These are phyloP conservation scores for Lecanosticta acicola DNA, from an alignment of 2,329 filamentous ascomycete species.

Conservation along the genomic window DNA sequence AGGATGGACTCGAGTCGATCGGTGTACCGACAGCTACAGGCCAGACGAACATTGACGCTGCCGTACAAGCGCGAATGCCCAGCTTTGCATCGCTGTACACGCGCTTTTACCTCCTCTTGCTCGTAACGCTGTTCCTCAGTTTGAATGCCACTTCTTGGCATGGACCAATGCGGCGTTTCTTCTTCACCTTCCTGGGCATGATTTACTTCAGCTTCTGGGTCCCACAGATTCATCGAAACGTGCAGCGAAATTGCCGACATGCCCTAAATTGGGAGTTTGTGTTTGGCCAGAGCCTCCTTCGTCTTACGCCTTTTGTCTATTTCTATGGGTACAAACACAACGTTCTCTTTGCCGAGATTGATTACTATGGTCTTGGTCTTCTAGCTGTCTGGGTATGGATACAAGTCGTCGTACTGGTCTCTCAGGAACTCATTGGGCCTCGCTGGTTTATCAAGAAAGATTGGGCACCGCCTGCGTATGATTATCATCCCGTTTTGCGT, in stretches of 20 bases:
- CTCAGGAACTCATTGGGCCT: constrained; percentile 80
- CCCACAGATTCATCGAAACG: constrained; percentile 87
- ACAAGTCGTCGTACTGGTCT: constrained; percentile 71
- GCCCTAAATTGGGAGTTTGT: constrained; percentile 91
- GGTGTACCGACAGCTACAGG: constrained; percentile 38
- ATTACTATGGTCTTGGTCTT: constrained; percentile 58
- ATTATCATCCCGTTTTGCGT: constrained; percentile 86
- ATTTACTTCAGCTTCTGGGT: constrained; percentile 85
- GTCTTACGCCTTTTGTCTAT: constrained; percentile 75
- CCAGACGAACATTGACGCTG: constrained; percentile 12
- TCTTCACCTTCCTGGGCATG: constrained; percentile 60
- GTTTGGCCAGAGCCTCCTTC: constrained; percentile 71
- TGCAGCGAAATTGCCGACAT: constrained; percentile 82
- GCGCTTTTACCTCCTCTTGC: constrained; percentile 57
- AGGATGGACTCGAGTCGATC: constrained; percentile 41
- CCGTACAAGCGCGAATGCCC: constrained; percentile 21
- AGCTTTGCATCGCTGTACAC: constrained; percentile 54
- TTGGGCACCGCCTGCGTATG: constrained; percentile 69
- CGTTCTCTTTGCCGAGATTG: constrained; percentile 69
- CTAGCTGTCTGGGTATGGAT: constrained; percentile 78
- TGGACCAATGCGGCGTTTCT: constrained; percentile 46
- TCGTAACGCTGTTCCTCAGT: constrained; percentile 53
- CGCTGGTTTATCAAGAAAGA: constrained; percentile 73
- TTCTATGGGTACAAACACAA: constrained; percentile 77
- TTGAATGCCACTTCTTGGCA: constrained; percentile 56